Evolutionary conservation across 192 early-diverging fungal genomes (phyloP).

Genomic region (Rhizoclosmatium globosum): DNA sequence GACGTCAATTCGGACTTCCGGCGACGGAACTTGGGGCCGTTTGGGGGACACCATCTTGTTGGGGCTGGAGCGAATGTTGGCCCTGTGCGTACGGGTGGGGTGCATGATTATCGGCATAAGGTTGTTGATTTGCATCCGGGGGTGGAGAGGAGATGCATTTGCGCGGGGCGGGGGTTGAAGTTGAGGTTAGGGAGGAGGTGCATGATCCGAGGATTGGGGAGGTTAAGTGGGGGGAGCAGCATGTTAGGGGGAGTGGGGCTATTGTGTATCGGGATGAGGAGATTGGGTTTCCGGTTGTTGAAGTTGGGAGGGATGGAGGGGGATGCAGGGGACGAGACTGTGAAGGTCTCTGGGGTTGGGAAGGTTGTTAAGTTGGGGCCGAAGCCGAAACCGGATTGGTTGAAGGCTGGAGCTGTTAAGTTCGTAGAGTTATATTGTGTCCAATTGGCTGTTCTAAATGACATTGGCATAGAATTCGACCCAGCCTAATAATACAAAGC

Average conservation of each 20-base stretch:
- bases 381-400: constrained; percentile 8
- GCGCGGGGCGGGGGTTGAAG: background rate
- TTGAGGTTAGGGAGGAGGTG: background rate
- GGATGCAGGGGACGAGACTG: background rate
- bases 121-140: background rate
- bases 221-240: background rate
- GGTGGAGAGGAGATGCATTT: background rate
- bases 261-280: constrained; percentile 12
- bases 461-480: background rate
- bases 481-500: background rate
- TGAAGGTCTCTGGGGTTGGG: background rate
- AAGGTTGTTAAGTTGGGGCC: background rate
- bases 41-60: background rate
- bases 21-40: background rate
- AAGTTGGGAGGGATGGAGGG: background rate
- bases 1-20: constrained; percentile 4
- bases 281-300: background rate
- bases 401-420: background rate
- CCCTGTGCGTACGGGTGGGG: background rate
- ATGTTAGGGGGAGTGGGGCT: constrained; percentile 13
- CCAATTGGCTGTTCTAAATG: too few relatives aligned
- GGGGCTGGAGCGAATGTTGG: background rate
- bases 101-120: background rate
- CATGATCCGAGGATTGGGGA: background rate
- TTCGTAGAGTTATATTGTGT: background rate